Percentiles rank a stretch among this genome's conserved stretches.
These are phyloP conservation scores for Claviceps pazoutovae DNA, from an alignment of 2,329 filamentous ascomycete species.

Conservation along the genomic window DNA sequence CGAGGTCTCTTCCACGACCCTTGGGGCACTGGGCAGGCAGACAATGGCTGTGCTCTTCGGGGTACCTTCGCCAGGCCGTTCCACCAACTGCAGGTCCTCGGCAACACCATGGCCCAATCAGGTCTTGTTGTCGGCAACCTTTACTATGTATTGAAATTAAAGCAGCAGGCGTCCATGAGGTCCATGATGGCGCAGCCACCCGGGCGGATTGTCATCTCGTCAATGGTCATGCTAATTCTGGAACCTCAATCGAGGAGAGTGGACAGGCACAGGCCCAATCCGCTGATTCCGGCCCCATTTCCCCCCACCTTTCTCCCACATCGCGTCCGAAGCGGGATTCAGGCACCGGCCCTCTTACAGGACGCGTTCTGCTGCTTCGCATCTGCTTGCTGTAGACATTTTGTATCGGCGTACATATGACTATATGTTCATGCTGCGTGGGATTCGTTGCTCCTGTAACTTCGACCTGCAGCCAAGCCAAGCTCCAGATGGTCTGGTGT, in stretches of 20 bases:
- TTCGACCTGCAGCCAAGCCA: not conserved
- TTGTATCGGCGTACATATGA: not conserved
- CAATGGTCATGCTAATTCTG: constrained; percentile 20
- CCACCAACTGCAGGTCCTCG: not conserved
- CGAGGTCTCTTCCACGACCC: no score
- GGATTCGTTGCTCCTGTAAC: not conserved
- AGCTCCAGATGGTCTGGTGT: not conserved
- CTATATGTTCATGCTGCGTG: not conserved
- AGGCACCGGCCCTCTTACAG: not conserved
- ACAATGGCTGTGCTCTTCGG: no score
- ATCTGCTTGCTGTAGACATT: not conserved
- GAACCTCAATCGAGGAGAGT: constrained; percentile 7
- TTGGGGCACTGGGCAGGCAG: no score
- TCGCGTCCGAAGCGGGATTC: not conserved
- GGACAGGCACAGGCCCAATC: not conserved
- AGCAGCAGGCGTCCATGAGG: not conserved
- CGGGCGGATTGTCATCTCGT: constrained; percentile 6
- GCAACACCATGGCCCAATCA: not conserved
- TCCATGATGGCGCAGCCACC: constrained; percentile 19
- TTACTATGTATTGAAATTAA: not conserved
- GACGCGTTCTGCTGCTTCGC: not conserved
- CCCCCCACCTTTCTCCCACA: not conserved
- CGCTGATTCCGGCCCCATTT: constrained; percentile 14
- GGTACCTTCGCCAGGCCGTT: no score
- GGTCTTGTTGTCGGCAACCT: not conserved